A percentile compares a stretch with the other conserved stretches of the same genome.
Conservation (phyloP, 148 eudicot species). For the Camellia lanceoleosa region DNA sequence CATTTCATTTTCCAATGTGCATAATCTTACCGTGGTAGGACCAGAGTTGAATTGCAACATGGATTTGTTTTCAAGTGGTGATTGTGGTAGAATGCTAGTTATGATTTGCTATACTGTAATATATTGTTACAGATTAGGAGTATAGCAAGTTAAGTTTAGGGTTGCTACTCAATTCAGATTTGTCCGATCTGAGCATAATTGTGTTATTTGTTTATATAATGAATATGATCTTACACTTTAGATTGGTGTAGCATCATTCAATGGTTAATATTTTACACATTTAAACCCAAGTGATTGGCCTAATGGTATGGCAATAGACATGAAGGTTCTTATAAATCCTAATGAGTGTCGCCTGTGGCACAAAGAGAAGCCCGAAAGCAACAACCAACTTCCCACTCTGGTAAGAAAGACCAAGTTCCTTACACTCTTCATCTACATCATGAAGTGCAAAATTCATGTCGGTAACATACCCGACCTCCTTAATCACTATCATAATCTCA, state of each 20-base stretch:
- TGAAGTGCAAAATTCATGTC: slow-evolving; percentile 62
- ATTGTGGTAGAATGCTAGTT: background rate
- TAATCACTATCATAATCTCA: slow-evolving; percentile 48
- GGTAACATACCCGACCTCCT: slow-evolving; percentile 61
- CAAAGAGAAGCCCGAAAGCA: slow-evolving; percentile 60
- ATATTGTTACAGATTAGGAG: slow-evolving; percentile 36
- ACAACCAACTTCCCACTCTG: slow-evolving; percentile 84
- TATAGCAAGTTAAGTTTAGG: slow-evolving; percentile 32
- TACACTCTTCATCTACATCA: slow-evolving; percentile 59
- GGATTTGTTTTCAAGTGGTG: background rate
- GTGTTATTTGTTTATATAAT: too few relatives aligned
- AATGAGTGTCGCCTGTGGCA: slow-evolving; percentile 51
- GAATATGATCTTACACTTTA: too few relatives aligned
- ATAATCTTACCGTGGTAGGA: background rate
- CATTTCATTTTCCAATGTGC: background rate
- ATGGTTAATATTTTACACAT: too few relatives aligned
- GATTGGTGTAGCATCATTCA: too few relatives aligned
- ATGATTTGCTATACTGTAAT: slow-evolving; percentile 37
- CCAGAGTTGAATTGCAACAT: background rate
- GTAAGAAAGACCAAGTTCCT: slow-evolving; percentile 60
- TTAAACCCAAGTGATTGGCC: slow-evolving; percentile 35
- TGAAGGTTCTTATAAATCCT: slow-evolving; percentile 67
- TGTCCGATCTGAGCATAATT: too few relatives aligned
- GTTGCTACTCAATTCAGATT: too few relatives aligned
- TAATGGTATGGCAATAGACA: slow-evolving; percentile 69